A percentile compares a stretch with the other conserved stretches of the same genome.
Evolutionary conservation across 805 yeast species (phyloP).

Genomic region (Ogataea philodendri): DNA sequence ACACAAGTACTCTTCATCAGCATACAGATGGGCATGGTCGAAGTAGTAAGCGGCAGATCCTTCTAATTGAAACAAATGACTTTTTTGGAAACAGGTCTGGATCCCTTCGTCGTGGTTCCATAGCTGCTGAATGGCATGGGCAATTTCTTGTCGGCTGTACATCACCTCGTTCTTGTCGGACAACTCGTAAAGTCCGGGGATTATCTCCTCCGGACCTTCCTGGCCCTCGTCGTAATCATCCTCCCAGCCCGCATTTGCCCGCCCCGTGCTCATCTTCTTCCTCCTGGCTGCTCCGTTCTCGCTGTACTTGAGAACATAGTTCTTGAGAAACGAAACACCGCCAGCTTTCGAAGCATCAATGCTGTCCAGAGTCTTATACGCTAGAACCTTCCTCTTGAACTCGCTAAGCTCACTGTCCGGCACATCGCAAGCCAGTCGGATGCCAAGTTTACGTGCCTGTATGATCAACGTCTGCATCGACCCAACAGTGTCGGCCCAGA

Average conservation of each 20-base stretch:
- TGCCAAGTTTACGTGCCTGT: slow-evolving; percentile 68
- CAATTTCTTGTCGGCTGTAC: slow-evolving; percentile 51
- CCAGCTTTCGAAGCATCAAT: slow-evolving; percentile 69
- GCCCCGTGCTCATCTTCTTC: slow-evolving; percentile 54
- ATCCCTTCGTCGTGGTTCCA: slow-evolving; percentile 77
- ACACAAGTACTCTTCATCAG: slow-evolving; percentile 63
- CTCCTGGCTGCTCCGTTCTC: slow-evolving; percentile 53
- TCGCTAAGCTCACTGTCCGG: slow-evolving; percentile 45
- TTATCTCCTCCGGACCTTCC: slow-evolving; percentile 16
- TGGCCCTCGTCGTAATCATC: slow-evolving; percentile 15
- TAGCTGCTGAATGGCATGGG: slow-evolving; percentile 61
- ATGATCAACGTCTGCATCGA: slow-evolving; percentile 74
- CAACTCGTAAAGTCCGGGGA: slow-evolving; percentile 18
- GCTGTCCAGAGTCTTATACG: slow-evolving; percentile 56
- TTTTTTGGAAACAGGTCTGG: slow-evolving; percentile 49
- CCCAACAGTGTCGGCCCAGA: slow-evolving; percentile 90
- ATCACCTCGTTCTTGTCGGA: slow-evolving; percentile 6
- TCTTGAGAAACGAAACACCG: slow-evolving; percentile 58
- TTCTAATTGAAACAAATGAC: slow-evolving; percentile 83
- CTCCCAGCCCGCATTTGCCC: slow-evolving; percentile 38
- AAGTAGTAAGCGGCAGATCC: slow-evolving; percentile 81
- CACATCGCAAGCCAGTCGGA: slow-evolving; percentile 63
- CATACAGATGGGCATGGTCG: slow-evolving; percentile 64
- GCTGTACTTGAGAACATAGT: slow-evolving; percentile 61
- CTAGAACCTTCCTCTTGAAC: slow-evolving; percentile 49